Evolutionary conservation across 805 yeast genomes (phyloP).

Genomic region (Hanseniaspora occidentalis): DNA sequence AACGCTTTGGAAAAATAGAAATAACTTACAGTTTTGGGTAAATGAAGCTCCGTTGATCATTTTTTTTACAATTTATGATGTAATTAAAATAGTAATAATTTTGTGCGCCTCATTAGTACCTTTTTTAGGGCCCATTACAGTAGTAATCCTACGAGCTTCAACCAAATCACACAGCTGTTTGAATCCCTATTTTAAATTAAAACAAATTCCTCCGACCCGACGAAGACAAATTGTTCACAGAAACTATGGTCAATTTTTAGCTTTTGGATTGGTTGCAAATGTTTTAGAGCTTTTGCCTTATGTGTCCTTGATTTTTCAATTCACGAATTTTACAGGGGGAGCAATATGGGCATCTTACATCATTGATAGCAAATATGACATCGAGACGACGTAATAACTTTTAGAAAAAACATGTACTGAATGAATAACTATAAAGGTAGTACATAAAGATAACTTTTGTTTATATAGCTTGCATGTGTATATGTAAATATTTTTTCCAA

Average conservation of each 20-base stretch:
- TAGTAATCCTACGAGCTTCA: conserved; percentile 17
- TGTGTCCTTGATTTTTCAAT: conserved; percentile 38
- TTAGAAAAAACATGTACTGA: not conserved
- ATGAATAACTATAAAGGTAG: not conserved
- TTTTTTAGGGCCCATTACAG: conserved; percentile 22
- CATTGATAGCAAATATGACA: conserved; percentile 18
- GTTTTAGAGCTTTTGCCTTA: conserved; percentile 43
- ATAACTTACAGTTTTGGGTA: conserved; percentile 12
- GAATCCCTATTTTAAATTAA: conserved; percentile 18
- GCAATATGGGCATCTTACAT: conserved; percentile 49
- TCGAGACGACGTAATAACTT: too few species aligned
- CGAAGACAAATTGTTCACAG: conserved; percentile 23
- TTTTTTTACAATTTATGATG: conserved; percentile 6
- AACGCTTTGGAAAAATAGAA: conserved; percentile 2
- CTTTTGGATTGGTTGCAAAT: conserved; percentile 42
- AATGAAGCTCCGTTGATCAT: conserved; percentile 9
- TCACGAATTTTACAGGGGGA: conserved; percentile 49
- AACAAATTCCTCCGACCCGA: conserved; percentile 23
- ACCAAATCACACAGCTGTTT: conserved; percentile 19
- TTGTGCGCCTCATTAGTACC: conserved; percentile 21
- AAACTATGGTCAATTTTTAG: conserved; percentile 28
- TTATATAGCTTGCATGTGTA: not conserved
- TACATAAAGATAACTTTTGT: conserved; percentile 1
- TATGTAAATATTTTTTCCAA: conserved; percentile 2
- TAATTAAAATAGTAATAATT: conserved; percentile 7